phyloP scores from a whole-genome alignment of 805 yeast species.

The Candida nemodendra region DNA sequence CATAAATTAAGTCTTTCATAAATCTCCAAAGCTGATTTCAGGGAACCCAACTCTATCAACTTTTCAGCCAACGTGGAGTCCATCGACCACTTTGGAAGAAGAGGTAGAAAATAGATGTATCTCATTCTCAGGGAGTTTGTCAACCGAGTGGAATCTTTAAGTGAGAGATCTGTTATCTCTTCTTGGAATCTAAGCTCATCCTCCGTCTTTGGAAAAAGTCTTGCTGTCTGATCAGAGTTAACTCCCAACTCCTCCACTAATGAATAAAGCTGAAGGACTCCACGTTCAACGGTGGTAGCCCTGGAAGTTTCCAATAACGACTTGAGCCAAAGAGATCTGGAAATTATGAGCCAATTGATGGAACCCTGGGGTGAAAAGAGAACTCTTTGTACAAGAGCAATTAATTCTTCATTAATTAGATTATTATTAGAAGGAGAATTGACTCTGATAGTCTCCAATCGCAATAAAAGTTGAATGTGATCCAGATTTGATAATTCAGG shows the following conservation, averaged over 20 bases:
- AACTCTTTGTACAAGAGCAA: conserved; percentile 72
- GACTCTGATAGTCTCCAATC: conserved; percentile 60
- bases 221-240: conserved; percentile 49
- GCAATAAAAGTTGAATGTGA: conserved; percentile 66
- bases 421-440: conserved; percentile 71
- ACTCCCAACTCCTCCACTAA: conserved; percentile 85
- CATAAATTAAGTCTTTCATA: conserved; percentile 75
- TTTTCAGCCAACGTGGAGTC: conserved; percentile 83
- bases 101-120: conserved; percentile 71
- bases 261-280: conserved; percentile 88
- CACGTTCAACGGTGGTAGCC: conserved; percentile 89
- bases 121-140: conserved; percentile 55
- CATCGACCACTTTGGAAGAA: conserved; percentile 81
- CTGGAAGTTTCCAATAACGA: conserved; percentile 77
- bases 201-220: conserved; percentile 47
- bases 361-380: conserved; percentile 48
- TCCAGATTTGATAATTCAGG: conserved; percentile 73
- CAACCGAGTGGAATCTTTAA: conserved; percentile 31
- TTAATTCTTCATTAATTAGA: conserved; percentile 78
- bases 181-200: conserved; percentile 28
- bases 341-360: conserved; percentile 74
- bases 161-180: conserved; percentile 15
- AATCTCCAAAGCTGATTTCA: conserved; percentile 85
- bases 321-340: conserved; percentile 87
- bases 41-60: conserved; percentile 78